Evolutionary conservation across 75 land plant genomes (phyloP), one percentile per base, ranked within the genome.

Genomic region (Gnetum montanum): DNA sequence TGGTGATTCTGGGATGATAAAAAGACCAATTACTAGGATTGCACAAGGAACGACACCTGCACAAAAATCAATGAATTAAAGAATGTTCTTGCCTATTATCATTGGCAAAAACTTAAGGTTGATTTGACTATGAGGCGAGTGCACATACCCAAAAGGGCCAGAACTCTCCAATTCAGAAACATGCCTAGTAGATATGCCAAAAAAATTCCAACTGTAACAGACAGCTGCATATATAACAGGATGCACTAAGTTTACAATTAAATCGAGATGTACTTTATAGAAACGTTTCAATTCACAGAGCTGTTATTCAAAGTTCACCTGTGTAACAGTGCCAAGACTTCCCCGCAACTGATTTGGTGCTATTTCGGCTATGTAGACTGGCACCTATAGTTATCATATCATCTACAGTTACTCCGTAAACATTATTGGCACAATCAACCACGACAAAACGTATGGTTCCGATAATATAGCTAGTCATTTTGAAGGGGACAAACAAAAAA

Each of bases 281-380:
- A 3, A 5, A 41, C 16, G 13, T 18, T 41, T 41, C n/a, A 41
- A 15, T 0, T 41, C 4, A 15, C 16, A 12, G 4, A 41, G 4
- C 16, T 15, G 43, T 15, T 18, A 15, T 41, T 15, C 43, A 41
- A 6, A 71, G 8, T 18, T 34, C 28, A 87, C 96, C 94, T 90
- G 93, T 51, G 83, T 83, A 15, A 82, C 84, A 0, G 94, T 55
- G 26, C 97, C 94, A 37, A 92, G 76, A 18, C 58, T 51, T 19
- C 97, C 97, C 70, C 97, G 73, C 74, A 88, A 16, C 67, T 76
- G 75, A 57, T 79, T 81, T 16, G 97, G 97, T 46, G 97, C 66
- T 61, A 88, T 92, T 64, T 92, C 97, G 43, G 86, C 94, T 51
- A 83, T 83, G 57, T 83, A 83, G 0, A 83, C 72, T 19, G 87